A percentile compares a stretch with the other conserved stretches of the same genome.
Conservation (phyloP, 352 stramenopile genomes). For the Phytophthora cryptogea region DNA sequence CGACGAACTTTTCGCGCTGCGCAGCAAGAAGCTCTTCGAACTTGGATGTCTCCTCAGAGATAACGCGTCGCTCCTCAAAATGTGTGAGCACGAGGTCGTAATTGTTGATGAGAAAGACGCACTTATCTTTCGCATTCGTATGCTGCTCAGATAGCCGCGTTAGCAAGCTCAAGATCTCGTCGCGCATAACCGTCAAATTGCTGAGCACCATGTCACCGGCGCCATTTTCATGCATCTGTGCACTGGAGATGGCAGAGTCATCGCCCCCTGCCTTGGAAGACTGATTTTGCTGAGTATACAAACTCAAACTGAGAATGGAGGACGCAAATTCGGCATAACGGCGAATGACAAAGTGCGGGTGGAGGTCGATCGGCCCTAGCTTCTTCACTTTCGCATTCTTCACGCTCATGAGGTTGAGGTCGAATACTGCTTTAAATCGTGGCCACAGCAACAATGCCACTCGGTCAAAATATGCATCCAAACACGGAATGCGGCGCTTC, state of each 20-base stretch:
- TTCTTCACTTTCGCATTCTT: constrained; percentile 88
- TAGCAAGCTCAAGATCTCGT: constrained; percentile 82
- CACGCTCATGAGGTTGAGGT: constrained; percentile 94
- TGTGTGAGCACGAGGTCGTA: constrained; percentile 96
- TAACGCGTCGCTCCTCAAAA: constrained; percentile 94
- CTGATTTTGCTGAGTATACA: constrained; percentile 61
- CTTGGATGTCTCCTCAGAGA: constrained; percentile 93
- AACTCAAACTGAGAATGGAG: constrained; percentile 93
- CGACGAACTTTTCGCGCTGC: constrained; percentile 97
- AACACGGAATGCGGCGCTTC: constrained; percentile 83
- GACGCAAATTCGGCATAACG: constrained; percentile 98
- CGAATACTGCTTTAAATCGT: constrained; percentile 96
- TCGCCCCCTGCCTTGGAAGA: constrained; percentile 26
- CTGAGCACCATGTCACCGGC: constrained; percentile 94
- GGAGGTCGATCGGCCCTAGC: constrained; percentile 94
- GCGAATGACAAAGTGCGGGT: constrained; percentile 96
- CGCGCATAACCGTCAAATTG: constrained; percentile 86
- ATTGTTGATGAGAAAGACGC: constrained; percentile 99
- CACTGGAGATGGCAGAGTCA: constrained; percentile 52
- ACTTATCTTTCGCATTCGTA: constrained; percentile 91
- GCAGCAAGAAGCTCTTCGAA: constrained; percentile 94
- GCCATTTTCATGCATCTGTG: constrained; percentile 82
- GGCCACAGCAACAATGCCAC: constrained; percentile 96
- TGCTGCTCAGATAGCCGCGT: constrained; percentile 92
- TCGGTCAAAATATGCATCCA: constrained; percentile 97